phyloP scores from a whole-genome alignment of 352 stramenopile species.

The Pythium dissimile region DNA sequence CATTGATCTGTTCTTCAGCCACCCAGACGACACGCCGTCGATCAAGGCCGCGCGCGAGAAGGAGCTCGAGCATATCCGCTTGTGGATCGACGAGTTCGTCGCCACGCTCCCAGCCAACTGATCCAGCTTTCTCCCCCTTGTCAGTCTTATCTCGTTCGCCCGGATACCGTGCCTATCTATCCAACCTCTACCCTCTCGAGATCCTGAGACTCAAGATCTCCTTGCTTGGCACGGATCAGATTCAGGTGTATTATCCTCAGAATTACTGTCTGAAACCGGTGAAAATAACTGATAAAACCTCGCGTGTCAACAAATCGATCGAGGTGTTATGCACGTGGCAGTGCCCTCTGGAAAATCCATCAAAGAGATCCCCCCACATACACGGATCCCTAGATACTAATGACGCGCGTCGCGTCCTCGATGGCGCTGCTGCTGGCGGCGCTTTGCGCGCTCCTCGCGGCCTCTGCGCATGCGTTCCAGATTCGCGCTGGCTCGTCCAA shows the following conservation, averaged over 20 bases:
- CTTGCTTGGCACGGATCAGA: too few relatives aligned
- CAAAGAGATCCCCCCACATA: neutral
- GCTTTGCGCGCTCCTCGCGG: constrained; percentile 9
- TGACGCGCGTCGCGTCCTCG: constrained; percentile 24
- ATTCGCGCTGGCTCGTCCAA: constrained; percentile 45
- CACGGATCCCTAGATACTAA: constrained; percentile 4
- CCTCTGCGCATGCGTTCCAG: constrained; percentile 20
- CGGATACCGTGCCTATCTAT: too few relatives aligned
- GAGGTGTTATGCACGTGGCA: constrained; percentile 14
- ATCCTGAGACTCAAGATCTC: too few relatives aligned
- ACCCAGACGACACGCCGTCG: constrained; percentile 78
- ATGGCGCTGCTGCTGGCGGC: constrained; percentile 18
- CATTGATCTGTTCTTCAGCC: constrained; percentile 92
- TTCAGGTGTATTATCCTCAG: too few relatives aligned
- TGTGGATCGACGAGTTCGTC: constrained; percentile 82
- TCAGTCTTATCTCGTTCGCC: neutral
- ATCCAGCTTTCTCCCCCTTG: neutral
- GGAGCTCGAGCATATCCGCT: constrained; percentile 76
- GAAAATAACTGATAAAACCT: neutral
- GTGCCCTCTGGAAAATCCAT: constrained; percentile 6
- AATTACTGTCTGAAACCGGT: too few relatives aligned
- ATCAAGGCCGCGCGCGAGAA: constrained; percentile 65
- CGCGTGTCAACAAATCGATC: neutral
- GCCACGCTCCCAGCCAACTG: constrained; percentile 4
- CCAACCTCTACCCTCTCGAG: too few relatives aligned